phyloP scores from a whole-genome alignment of 768 basidiomycete genomes.

The Suillus cothurnatus region DNA sequence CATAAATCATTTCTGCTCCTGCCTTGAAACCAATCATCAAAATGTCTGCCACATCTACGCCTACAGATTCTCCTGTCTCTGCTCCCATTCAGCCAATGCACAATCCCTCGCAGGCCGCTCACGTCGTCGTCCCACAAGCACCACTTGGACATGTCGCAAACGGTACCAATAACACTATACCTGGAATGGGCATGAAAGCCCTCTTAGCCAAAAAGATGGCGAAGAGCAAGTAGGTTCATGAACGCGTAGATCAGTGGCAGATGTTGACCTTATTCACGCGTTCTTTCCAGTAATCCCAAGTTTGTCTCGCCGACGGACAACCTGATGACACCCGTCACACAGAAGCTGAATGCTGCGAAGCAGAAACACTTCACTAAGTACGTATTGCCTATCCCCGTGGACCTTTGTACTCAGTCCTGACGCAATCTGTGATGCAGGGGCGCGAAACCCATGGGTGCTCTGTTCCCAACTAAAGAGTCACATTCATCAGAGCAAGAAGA shows the following conservation, averaged over 20 bases:
- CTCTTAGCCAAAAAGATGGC: conserved; percentile 93
- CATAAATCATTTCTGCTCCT: not conserved
- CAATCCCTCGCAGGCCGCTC: conserved; percentile 80
- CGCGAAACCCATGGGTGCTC: conserved; percentile 57
- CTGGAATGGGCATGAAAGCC: conserved; percentile 87
- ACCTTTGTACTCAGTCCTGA: conserved; percentile 13
- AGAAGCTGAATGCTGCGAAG: conserved; percentile 88
- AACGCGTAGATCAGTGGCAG: not conserved
- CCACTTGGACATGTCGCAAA: conserved; percentile 71
- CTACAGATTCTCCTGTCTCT: conserved; percentile 64
- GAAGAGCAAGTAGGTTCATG: conserved; percentile 70
- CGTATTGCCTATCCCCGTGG: conserved; percentile 27
- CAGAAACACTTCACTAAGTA: conserved; percentile 95
- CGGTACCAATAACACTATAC: conserved; percentile 53
- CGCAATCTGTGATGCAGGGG: conserved; percentile 41
- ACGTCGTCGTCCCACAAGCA: conserved; percentile 76
- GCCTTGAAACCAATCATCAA: conserved; percentile 23
- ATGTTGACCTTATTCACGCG: conserved; percentile 14
- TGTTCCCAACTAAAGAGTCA: conserved; percentile 53
- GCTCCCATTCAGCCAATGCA: conserved; percentile 81
- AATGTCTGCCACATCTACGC: conserved; percentile 59
- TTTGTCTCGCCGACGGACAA: conserved; percentile 95
- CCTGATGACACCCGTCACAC: conserved; percentile 90
- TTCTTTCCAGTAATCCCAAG: conserved; percentile 68
- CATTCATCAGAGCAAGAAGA: conserved; percentile 32